Conservation (phyloP, 2,329 filamentous ascomycete genomes). For the Coniella vitis region DNA sequence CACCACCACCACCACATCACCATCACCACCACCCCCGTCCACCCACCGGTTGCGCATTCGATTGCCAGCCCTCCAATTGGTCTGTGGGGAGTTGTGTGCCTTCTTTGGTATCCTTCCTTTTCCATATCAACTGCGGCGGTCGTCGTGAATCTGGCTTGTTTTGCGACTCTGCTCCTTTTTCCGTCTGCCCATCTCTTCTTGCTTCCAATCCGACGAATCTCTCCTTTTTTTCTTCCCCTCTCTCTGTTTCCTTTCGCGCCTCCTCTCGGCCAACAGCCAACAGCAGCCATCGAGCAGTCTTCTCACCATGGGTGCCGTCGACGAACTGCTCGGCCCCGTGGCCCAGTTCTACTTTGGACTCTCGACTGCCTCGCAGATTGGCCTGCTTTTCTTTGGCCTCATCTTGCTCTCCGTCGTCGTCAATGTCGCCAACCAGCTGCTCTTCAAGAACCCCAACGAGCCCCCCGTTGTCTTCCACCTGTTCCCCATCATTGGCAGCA, state of each 20-base stretch:
- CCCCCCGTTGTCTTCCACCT: slow-evolving; percentile 76
- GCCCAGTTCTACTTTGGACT: slow-evolving; percentile 43
- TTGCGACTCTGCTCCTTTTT: not conserved
- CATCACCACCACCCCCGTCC: too few species aligned
- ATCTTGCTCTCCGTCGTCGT: slow-evolving; percentile 55
- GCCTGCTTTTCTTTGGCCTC: slow-evolving; percentile 34
- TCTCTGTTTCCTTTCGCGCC: not conserved
- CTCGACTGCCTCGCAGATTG: slow-evolving; percentile 40
- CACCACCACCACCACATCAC: too few species aligned
- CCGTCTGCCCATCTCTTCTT: not conserved
- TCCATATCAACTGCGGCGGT: not conserved
- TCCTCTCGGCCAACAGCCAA: slow-evolving; percentile 7
- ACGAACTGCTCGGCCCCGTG: slow-evolving; percentile 44
- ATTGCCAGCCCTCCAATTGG: too few species aligned
- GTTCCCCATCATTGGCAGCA: slow-evolving; percentile 81
- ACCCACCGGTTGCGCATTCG: too few species aligned
- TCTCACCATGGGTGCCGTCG: slow-evolving; percentile 48
- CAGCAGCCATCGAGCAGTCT: too few species aligned
- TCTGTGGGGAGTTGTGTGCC: too few species aligned
- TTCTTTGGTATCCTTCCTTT: not conserved
- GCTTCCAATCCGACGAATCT: not conserved
- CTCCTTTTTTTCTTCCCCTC: not conserved
- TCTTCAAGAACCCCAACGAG: slow-evolving; percentile 77
- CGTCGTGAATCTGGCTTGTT: not conserved
- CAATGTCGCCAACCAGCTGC: slow-evolving; percentile 74